Conservation (phyloP, 805 yeast species). For the Lipomyces mesembrius region DNA sequence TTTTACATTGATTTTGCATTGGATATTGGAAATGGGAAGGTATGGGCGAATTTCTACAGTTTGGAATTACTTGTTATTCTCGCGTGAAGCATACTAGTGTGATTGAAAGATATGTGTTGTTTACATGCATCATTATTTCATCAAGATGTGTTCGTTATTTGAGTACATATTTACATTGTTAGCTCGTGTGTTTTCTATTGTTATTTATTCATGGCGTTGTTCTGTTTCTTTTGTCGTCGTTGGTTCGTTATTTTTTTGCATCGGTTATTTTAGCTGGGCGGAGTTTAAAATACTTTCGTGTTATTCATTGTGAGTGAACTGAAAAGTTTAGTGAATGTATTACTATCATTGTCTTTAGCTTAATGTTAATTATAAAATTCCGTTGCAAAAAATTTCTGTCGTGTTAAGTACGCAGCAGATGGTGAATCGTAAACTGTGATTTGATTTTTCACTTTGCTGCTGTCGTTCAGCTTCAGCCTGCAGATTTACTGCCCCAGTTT, state of each 20-base stretch:
- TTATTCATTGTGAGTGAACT: slow-evolving; percentile 1
- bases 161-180: neutral
- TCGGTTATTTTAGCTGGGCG: slow-evolving; percentile 8
- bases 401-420: too few relatives aligned
- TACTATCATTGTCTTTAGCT: neutral
- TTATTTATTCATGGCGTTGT: neutral
- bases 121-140: neutral
- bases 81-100: too few relatives aligned
- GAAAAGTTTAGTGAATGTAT: neutral
- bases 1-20: slow-evolving; percentile 7
- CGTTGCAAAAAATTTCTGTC: too few relatives aligned
- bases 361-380: neutral
- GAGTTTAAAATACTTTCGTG: slow-evolving; percentile 8
- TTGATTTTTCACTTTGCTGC: too few relatives aligned
- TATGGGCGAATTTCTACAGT: neutral
- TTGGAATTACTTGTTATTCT: neutral
- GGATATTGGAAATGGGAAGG: slow-evolving; percentile 2
- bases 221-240: slow-evolving; percentile 4
- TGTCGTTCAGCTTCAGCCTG: too few relatives aligned
- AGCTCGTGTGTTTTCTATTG: neutral
- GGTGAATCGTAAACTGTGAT: too few relatives aligned
- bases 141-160: neutral
- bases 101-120: too few relatives aligned
- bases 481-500: too few relatives aligned
- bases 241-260: slow-evolving; percentile 12